Evolutionary conservation across 208 protist species (phyloP).

Genomic region (Lotmaria passim): DNA sequence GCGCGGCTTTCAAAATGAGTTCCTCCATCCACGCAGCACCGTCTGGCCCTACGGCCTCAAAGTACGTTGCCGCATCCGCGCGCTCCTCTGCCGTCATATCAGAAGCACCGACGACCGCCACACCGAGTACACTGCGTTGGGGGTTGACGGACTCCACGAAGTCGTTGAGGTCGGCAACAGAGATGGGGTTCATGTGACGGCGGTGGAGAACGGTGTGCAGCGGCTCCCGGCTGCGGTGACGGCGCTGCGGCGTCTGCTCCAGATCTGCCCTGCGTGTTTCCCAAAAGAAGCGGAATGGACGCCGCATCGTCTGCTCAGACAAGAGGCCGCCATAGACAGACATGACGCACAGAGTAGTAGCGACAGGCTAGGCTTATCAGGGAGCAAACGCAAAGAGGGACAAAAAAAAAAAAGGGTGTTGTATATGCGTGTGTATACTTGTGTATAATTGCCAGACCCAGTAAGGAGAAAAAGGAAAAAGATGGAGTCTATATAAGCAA

Average conservation of each 20-base stretch:
- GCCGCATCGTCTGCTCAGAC: constrained; percentile 3
- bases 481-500: too few relatives aligned
- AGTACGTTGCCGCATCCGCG: not conserved
- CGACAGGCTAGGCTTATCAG: not conserved
- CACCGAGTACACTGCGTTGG: not conserved
- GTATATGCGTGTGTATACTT: too few relatives aligned
- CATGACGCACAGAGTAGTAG: not conserved
- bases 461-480: constrained; percentile 1
- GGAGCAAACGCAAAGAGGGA: not conserved
- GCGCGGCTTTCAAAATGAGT: not conserved
- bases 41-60: not conserved
- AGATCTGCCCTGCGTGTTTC: not conserved
- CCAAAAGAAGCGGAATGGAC: not conserved
- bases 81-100: constrained; percentile 4
- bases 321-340: constrained; percentile 1
- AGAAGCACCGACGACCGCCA: not conserved
- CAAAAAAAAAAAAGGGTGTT: constrained; percentile 23
- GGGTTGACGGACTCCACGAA: not conserved
- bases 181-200: not conserved
- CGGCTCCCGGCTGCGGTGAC: not conserved
- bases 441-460: too few relatives aligned
- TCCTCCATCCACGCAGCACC: constrained; percentile 6
- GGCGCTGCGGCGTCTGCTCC: not conserved
- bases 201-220: not conserved
- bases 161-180: not conserved